Evolutionary conservation across 345 rosid species (phyloP), one percentile per base, ranked within the genome.

Genomic region (Melaleuca quinquenervia): DNA sequence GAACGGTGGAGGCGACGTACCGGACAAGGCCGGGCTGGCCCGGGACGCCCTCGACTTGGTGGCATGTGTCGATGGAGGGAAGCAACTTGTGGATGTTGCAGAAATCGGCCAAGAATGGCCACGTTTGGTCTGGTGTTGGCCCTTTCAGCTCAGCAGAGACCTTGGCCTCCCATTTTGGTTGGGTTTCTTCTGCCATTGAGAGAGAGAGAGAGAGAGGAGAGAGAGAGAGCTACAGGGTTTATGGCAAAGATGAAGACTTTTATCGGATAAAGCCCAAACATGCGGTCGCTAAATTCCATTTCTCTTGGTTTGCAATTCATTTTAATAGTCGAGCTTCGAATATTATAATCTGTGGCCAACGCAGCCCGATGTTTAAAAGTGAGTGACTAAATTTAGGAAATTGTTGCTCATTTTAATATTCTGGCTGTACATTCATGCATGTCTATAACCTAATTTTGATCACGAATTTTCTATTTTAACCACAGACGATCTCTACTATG

Each of bases 31-130:
- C 87, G 2, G 87, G 90, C 82, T 86, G 85, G 11, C 88, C 90
- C 0, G 15, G 48, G 54, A 48, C 44, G 15, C 90, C 90, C 32
- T 82, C 88, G 0, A 84, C 88, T 62, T 9, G 56, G 50, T 55
- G 49, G 55, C 85, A 84, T 1, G 26, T 53, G 11, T 82, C 78
- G 5, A 84, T 18, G 5, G 50, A 18, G 22, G 87, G 87, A 53
- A 70, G 29, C 84, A 84, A 85, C 58, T 86, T 49, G 82, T 70
- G 80, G 44, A 85, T 5, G 26, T 45, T 76, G 50, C 85, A 86
- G 44, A 86, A 88, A 80, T 88, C 90, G 7, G 48, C 88, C 7
- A 88, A 26, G 70, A 74, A 75, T 20, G 86, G 83, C 88, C 90
- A 86, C 27, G 87, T 82, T 32, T 88, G 85, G 26, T 88, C 88